These are phyloP conservation scores for Penicillium thymicola DNA, from an alignment of 2,329 filamentous ascomycete genomes.

Conservation along the genomic window DNA sequence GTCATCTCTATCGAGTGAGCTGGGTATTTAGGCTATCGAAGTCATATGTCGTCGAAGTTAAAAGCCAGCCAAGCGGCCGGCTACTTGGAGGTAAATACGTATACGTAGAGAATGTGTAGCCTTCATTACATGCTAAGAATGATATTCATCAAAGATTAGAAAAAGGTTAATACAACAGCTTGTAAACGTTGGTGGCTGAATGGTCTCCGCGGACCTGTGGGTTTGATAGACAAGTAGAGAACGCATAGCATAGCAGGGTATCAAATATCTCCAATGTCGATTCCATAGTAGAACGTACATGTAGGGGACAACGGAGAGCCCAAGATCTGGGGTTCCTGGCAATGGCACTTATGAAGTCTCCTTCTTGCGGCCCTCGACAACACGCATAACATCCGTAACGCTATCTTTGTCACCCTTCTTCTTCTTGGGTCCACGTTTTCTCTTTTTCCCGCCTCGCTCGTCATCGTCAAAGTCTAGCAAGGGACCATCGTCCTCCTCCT, in stretches of 20 bases:
- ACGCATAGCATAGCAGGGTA: neutral
- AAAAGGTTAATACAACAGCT: neutral
- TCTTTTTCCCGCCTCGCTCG: conserved; percentile 37
- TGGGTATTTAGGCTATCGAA: too few species aligned
- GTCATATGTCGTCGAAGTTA: neutral
- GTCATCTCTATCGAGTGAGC: neutral
- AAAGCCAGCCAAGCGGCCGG: neutral
- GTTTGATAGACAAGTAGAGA: neutral
- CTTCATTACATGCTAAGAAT: neutral
- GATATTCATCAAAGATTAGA: neutral
- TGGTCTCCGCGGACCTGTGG: neutral
- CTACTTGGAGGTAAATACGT: neutral
- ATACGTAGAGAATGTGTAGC: neutral
- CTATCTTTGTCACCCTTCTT: conserved; percentile 59
- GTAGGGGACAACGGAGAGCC: neutral
- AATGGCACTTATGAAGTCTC: conserved; percentile 13
- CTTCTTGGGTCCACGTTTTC: conserved; percentile 55
- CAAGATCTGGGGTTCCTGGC: neutral
- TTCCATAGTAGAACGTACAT: neutral
- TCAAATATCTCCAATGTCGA: neutral
- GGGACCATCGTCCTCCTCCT: conserved; percentile 67
- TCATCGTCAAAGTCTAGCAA: conserved; percentile 49
- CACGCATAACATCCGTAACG: conserved; percentile 73
- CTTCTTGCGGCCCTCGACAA: conserved; percentile 64
- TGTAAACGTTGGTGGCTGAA: too few species aligned